Conservation (phyloP, 1,284 basidiomycete genomes). For the Clitocybe nebularis region DNA sequence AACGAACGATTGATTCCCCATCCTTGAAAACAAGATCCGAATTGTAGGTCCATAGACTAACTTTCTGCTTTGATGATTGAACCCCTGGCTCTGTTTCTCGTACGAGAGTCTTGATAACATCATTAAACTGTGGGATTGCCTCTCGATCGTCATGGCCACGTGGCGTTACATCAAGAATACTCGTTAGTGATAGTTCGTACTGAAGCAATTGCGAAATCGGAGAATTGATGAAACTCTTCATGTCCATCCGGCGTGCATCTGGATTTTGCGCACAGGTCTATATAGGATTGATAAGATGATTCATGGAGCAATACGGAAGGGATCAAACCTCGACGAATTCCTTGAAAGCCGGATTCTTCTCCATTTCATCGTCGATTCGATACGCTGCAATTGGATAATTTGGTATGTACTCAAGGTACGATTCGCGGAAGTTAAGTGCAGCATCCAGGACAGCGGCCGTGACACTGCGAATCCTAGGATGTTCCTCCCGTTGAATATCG, state of each 20-base stretch:
- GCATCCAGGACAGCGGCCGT: slow-evolving; percentile 87
- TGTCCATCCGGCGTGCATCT: slow-evolving; percentile 74
- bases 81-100: slow-evolving; percentile 86
- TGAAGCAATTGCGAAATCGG: slow-evolving; percentile 87
- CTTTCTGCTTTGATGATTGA: slow-evolving; percentile 78
- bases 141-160: slow-evolving; percentile 74
- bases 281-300: slow-evolving; percentile 24
- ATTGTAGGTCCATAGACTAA: slow-evolving; percentile 83
- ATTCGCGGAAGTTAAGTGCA: slow-evolving; percentile 88
- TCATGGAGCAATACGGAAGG: slow-evolving; percentile 6
- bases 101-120: slow-evolving; percentile 79
- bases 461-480: slow-evolving; percentile 79
- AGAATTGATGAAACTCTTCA: slow-evolving; percentile 86
- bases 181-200: slow-evolving; percentile 83
- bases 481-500: slow-evolving; percentile 86
- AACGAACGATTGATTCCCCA: slow-evolving; percentile 72
- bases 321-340: slow-evolving; percentile 66
- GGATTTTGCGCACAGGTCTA: slow-evolving; percentile 70
- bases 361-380: slow-evolving; percentile 86
- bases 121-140: slow-evolving; percentile 79
- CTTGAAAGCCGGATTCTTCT: slow-evolving; percentile 75
- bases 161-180: slow-evolving; percentile 72
- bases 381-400: slow-evolving; percentile 94
- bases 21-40: slow-evolving; percentile 75
- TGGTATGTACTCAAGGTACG: slow-evolving; percentile 90